Evolutionary conservation across 371 early-diverging fungal species (phyloP), one percentile per base, ranked within the genome.

Genomic region (Amoeboaphelidium occidentale): DNA sequence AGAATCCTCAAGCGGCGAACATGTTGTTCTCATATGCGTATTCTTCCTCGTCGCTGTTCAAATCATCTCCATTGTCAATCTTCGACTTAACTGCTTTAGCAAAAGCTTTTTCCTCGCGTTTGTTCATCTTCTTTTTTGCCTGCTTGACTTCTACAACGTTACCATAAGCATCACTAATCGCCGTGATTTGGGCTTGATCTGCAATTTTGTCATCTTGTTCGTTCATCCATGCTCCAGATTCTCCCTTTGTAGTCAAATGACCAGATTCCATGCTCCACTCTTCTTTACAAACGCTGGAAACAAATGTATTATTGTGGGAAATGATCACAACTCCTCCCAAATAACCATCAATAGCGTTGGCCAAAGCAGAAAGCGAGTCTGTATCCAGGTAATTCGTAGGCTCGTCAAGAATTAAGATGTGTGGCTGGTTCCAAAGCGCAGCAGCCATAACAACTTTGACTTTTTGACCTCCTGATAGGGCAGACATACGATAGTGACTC

Each of bases 341-440:
- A 74, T 73, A 84, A 44, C 69, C 73, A 45, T 76, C 66, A 58
- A 87, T 76, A 43, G 82, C 83, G 23, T 70, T 71, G 2, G 80
- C 79, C 52, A 87, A 63, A 47, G 79, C 88, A 64, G 81, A 83
- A 22, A 87, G 68, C 20, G 79, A 69, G 61, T 83, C 84, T 58
- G 82, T 77, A 66, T 87, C 88, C 66, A 87, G 70, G 62, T 78
- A 82, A 62, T 86, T 86, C 60, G 84, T 83, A 32, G 85, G 85
- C 64, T 86, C 85, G 63, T 89, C 86, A 52, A 84, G 66, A 57
- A 85, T 82, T 51, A 89, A 61, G 60, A 86, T 75, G 61, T 86
- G 84, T 48, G 86, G 85, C 54, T 72, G 67, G 64, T 74, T 72
- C 80, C 81, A 81, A 75, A 79, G 75, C 47, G 79, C 76, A 53